These are phyloP conservation scores for Thraustochytrium sp. DNA, from an alignment of 352 stramenopile genomes.

Conservation along the genomic window DNA sequence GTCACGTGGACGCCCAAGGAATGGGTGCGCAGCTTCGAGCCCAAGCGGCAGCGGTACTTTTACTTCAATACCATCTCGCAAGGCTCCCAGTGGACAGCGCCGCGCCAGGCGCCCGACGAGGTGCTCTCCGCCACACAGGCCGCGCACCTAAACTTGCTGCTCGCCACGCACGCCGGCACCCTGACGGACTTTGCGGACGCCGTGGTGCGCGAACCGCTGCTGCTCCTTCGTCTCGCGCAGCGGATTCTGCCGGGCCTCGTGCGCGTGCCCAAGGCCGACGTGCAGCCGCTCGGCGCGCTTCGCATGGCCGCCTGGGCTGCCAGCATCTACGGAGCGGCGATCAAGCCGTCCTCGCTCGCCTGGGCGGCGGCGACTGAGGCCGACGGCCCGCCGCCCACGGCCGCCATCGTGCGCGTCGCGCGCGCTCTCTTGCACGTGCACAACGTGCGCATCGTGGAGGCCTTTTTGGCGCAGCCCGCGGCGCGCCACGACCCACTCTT, in stretches of 20 bases:
- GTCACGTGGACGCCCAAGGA: neutral
- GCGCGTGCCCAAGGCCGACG: neutral
- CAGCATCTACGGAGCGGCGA: neutral
- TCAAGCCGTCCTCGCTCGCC: neutral
- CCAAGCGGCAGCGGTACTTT: neutral
- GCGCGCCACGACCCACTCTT: neutral
- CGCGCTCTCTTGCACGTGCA: neutral
- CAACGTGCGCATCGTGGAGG: neutral
- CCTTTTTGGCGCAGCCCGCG: neutral
- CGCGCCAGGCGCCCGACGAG: neutral
- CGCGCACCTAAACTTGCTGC: neutral
- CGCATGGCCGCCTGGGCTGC: neutral
- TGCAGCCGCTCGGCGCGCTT: neutral
- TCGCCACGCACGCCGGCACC: neutral
- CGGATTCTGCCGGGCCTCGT: neutral
- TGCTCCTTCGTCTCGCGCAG: neutral
- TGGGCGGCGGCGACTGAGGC: neutral
- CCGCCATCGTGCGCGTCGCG: neutral
- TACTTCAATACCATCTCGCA: neutral
- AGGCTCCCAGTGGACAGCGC: neutral
- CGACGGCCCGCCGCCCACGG: no score
- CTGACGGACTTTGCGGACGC: neutral
- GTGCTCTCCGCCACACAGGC: neutral
- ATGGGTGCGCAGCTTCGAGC: neutral
- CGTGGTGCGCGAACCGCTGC: neutral